phyloP scores from a whole-genome alignment of 2,329 filamentous ascomycete genomes.

The Penicillium italicum region DNA sequence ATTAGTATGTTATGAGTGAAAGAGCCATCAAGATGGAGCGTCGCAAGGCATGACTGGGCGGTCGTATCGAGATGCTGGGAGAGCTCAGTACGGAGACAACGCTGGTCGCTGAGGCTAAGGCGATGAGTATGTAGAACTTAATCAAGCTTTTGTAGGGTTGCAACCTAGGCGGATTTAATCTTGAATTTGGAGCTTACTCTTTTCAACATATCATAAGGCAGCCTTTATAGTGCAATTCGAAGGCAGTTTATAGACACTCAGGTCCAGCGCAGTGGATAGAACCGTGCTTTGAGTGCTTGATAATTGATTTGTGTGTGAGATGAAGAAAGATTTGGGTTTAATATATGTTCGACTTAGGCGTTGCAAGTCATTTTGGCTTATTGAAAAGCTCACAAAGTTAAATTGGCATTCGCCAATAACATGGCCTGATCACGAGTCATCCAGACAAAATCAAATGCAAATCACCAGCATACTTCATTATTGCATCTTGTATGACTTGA shows the following conservation, averaged over 20 bases:
- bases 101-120: conserved; percentile 2
- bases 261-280: neutral
- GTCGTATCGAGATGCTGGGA: conserved; percentile 60
- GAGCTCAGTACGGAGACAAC: neutral
- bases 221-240: neutral
- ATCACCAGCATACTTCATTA: too few relatives aligned
- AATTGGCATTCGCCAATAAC: neutral
- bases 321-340: neutral
- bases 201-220: neutral
- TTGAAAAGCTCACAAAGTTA: neutral
- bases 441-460: neutral
- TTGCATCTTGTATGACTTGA: neutral
- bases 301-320: neutral
- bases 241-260: neutral
- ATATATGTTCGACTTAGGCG: neutral
- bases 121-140: conserved; percentile 4
- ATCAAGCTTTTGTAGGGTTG: neutral
- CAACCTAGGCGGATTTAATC: too few relatives aligned
- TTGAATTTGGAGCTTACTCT: neutral
- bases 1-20: conserved; percentile 68
- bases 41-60: conserved; percentile 88
- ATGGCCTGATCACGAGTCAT: neutral
- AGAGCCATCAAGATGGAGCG: conserved; percentile 80
- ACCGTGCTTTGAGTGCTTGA: neutral
- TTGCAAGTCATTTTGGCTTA: too few relatives aligned